Evolutionary conservation across 2,329 filamentous ascomycete species (phyloP).

Genomic region (Chaetomium sp.): DNA sequence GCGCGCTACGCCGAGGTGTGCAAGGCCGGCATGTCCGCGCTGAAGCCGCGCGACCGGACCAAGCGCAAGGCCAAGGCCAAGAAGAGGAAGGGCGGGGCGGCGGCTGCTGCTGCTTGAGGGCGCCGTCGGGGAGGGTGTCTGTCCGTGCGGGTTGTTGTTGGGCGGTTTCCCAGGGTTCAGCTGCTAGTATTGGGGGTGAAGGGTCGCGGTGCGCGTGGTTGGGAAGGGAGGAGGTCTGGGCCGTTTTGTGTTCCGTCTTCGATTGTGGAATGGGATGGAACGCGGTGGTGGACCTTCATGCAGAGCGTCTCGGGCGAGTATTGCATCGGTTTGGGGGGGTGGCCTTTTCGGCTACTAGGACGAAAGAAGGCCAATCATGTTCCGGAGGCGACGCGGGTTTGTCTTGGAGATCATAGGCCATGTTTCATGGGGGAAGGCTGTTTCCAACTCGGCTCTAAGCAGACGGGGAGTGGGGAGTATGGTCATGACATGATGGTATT

Average conservation of each 20-base stretch:
- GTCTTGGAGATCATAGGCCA: background rate
- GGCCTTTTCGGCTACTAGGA: background rate
- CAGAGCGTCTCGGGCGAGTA: background rate
- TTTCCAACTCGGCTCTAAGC: background rate
- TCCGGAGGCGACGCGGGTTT: background rate
- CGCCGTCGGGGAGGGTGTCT: background rate
- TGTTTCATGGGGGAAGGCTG: background rate
- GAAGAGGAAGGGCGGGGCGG: constrained; percentile 54
- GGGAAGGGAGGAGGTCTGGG: too few species aligned
- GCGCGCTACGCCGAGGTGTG: constrained; percentile 84
- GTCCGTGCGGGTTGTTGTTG: background rate
- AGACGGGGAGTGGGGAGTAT: background rate
- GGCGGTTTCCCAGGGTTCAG: too few species aligned
- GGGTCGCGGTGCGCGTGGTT: too few species aligned
- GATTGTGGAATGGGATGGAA: background rate
- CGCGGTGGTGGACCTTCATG: background rate
- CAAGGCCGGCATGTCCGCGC: constrained; percentile 80
- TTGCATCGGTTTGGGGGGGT: too few species aligned
- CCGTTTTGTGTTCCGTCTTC: background rate
- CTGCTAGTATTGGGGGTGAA: too few species aligned
- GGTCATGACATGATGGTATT: background rate
- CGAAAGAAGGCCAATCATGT: background rate
- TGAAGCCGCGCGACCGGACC: constrained; percentile 93
- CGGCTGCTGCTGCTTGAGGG: background rate
- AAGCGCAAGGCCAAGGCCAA: constrained; percentile 79